Percentiles rank a stretch among this genome's conserved stretches.
phyloP scores from a whole-genome alignment of 805 yeast species.

The Saturnispora quitensis region DNA sequence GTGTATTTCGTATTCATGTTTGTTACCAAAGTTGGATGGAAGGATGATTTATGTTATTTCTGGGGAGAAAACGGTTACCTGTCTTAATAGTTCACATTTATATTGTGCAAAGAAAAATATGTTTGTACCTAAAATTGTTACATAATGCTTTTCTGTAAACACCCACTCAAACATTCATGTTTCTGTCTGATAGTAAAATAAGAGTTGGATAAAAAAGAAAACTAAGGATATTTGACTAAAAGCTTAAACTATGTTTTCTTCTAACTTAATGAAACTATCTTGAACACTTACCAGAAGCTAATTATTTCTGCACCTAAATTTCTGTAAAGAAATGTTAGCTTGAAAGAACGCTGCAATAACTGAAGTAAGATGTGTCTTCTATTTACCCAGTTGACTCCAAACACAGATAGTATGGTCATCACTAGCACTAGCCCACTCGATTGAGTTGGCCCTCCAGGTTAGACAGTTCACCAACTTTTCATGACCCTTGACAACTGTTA shows the following conservation, averaged over 20 bases:
- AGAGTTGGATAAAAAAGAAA: too few relatives aligned
- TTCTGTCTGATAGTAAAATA: too few relatives aligned
- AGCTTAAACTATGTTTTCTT: too few relatives aligned
- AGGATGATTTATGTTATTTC: not conserved
- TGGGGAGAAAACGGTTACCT: not conserved
- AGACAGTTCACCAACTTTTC: conserved; percentile 12
- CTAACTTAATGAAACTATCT: too few relatives aligned
- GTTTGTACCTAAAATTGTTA: not conserved
- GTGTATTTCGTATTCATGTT: not conserved
- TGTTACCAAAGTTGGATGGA: not conserved
- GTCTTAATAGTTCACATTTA: too few relatives aligned
- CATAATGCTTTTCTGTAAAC: not conserved
- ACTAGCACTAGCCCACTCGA: conserved; percentile 14
- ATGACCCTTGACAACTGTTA: conserved; percentile 10
- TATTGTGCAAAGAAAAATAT: too few relatives aligned
- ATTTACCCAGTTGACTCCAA: conserved; percentile 2
- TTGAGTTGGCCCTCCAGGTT: conserved; percentile 10
- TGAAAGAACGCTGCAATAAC: not conserved
- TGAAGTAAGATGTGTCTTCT: not conserved
- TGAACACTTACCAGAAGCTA: too few relatives aligned
- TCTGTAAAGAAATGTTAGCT: too few relatives aligned
- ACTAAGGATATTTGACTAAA: too few relatives aligned
- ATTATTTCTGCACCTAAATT: too few relatives aligned
- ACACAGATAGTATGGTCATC: conserved; percentile 12
- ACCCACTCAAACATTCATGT: not conserved